These are phyloP conservation scores for Rhodamnia rubescens DNA, from an alignment of 345 rosid species.

Conservation along the genomic window DNA sequence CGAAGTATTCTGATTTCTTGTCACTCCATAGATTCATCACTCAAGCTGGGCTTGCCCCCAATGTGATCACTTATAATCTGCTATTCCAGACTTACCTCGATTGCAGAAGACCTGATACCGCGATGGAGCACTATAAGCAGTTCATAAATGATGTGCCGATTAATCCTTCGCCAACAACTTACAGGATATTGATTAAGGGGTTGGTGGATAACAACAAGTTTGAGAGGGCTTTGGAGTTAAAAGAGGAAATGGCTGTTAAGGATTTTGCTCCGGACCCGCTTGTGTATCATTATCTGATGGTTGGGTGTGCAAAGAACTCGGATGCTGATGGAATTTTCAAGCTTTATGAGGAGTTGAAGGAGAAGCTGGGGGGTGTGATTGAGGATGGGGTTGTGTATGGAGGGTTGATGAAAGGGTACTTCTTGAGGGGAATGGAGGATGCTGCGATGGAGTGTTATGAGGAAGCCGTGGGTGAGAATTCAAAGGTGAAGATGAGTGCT, in stretches of 20 bases:
- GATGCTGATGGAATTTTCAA: slow-evolving; percentile 51
- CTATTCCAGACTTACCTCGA: slow-evolving; percentile 76
- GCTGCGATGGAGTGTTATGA: slow-evolving; percentile 76
- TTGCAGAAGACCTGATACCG: slow-evolving; percentile 68
- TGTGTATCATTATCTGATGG: slow-evolving; percentile 67
- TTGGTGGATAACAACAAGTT: slow-evolving; percentile 64
- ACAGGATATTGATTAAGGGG: slow-evolving; percentile 66
- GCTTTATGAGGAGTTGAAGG: slow-evolving; percentile 71
- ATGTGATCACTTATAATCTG: slow-evolving; percentile 63
- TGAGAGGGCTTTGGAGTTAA: slow-evolving; percentile 76
- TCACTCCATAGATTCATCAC: slow-evolving; percentile 70
- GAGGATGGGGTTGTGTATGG: slow-evolving; percentile 83
- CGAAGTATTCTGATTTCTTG: slow-evolving; percentile 60
- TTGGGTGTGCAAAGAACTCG: slow-evolving; percentile 35
- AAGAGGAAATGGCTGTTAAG: slow-evolving; percentile 58
- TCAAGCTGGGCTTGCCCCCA: slow-evolving; percentile 75
- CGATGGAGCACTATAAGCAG: slow-evolving; percentile 72
- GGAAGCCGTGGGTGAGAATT: slow-evolving; percentile 37
- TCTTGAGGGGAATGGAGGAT: slow-evolving; percentile 58
- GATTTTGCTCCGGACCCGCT: slow-evolving; percentile 54
- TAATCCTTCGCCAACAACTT: slow-evolving; percentile 67
- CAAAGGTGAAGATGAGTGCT: slow-evolving; percentile 55
- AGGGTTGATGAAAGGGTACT: slow-evolving; percentile 66
- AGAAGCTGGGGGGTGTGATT: slow-evolving; percentile 56
- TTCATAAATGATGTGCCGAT: slow-evolving; percentile 54